Conservation (phyloP, 2,329 filamentous ascomycete species). For the Alternaria conjuncta region DNA sequence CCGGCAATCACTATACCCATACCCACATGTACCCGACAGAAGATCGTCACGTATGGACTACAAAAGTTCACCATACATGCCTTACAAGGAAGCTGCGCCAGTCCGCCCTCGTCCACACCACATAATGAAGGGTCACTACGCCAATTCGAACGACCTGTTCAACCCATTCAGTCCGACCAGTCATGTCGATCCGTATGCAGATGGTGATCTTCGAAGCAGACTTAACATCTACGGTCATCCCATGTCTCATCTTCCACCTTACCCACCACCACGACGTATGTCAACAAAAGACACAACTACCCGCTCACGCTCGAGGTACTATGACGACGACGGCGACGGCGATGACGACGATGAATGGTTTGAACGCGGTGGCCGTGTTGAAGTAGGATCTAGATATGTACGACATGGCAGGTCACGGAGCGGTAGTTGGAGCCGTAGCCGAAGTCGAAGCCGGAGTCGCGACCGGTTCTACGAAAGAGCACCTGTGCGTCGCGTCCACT, state of each 20-base stretch:
- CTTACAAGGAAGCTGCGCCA: no score
- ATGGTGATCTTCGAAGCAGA: no score
- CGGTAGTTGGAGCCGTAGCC: neutral
- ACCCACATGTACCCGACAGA: neutral
- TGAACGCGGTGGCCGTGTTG: neutral
- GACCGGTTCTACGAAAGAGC: neutral
- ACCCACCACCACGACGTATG: no score
- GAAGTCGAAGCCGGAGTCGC: neutral
- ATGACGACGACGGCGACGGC: neutral
- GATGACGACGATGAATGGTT: neutral
- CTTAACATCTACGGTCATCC: no score
- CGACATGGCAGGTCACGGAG: neutral
- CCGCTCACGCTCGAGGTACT: neutral
- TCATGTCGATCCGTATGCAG: no score
- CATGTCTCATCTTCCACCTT: no score
- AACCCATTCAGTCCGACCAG: neutral
- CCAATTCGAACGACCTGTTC: neutral
- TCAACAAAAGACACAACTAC: no score
- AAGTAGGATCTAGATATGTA: rapidly evolving
- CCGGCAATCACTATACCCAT: neutral
- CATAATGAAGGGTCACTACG: neutral
- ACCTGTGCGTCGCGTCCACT: neutral
- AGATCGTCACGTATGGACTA: neutral
- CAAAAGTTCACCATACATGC: neutral
- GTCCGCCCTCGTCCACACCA: no score